phyloP scores from a whole-genome alignment of 306 rosid species.

The Arachis hypogaea region DNA sequence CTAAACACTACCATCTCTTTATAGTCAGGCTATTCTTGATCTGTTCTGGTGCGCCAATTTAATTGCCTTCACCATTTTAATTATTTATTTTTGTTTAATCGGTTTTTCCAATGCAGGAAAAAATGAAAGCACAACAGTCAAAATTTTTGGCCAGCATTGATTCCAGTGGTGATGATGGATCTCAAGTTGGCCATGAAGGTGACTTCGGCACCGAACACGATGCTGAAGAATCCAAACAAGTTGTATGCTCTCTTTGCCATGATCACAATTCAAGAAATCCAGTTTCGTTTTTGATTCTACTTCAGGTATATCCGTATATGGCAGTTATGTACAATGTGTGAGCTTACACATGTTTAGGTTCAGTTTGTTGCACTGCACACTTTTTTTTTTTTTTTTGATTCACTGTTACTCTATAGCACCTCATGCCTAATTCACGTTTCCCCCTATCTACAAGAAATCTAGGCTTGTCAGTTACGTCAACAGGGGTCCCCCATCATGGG shows the following conservation, averaged over 20 bases:
- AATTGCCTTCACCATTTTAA: constrained; percentile 29
- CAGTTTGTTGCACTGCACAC: constrained; percentile 19
- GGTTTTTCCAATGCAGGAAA: constrained; percentile 57
- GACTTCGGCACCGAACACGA: constrained; percentile 49
- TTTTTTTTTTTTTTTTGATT: constrained; percentile 14
- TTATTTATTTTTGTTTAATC: constrained; percentile 30
- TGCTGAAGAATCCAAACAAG: constrained; percentile 61
- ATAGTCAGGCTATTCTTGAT: constrained; percentile 5
- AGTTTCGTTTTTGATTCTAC: constrained; percentile 78
- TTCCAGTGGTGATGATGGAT: constrained; percentile 56
- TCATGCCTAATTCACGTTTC: constrained; percentile 29
- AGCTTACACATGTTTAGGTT: constrained; percentile 25
- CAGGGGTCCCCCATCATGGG: constrained; percentile 80
- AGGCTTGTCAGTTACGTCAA: constrained; percentile 84
- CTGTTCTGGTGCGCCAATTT: constrained; percentile 26
- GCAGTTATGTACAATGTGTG: constrained; percentile 8
- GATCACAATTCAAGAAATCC: constrained; percentile 72
- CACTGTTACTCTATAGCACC: constrained; percentile 4
- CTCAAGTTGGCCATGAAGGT: constrained; percentile 58
- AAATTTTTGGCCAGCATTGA: constrained; percentile 84
- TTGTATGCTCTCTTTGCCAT: constrained; percentile 93
- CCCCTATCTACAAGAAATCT: constrained; percentile 65
- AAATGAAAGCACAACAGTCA: constrained; percentile 89
- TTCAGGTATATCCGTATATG: constrained; percentile 56
- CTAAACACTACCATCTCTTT: constrained; percentile 24